phyloP scores from a whole-genome alignment of 257 asterid species.

The Penstemon newberryi region DNA sequence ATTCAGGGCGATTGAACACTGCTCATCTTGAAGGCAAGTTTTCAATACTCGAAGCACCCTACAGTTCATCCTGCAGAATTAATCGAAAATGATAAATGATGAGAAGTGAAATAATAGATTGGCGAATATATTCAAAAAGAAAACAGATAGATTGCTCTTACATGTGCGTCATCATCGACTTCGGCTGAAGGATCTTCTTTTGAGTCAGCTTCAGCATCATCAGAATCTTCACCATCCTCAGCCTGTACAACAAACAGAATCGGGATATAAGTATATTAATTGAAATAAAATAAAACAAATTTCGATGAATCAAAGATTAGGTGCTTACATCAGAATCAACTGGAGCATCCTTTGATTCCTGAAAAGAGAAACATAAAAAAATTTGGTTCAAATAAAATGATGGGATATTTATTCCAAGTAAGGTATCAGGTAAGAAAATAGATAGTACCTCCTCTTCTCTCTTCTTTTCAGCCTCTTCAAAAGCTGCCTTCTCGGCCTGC shows the following conservation, averaged over 20 bases:
- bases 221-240: conserved; percentile 8
- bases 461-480: conserved; percentile 92
- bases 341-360: conserved; percentile 50
- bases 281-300: neutral
- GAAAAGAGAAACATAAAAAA: neutral
- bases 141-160: neutral
- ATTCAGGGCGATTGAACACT: neutral
- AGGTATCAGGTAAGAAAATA: neutral
- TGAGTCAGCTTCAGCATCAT: neutral
- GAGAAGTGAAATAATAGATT: neutral
- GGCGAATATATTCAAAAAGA: neutral
- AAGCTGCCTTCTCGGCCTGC: conserved; percentile 94
- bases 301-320: neutral
- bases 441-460: conserved; percentile 76
- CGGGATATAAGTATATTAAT: neutral
- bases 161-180: conserved; percentile 13
- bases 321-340: conserved; percentile 60
- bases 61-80: conserved; percentile 11
- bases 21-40: neutral
- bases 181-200: conserved; percentile 2
- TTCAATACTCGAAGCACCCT: conserved; percentile 1
- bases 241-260: neutral
- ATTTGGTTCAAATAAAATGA: neutral
- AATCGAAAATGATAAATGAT: neutral
- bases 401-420: neutral